Evolutionary conservation across 2,329 filamentous ascomycete species (phyloP), one percentile per base, ranked within the genome.

Genomic region (Cytospora leucostoma): DNA sequence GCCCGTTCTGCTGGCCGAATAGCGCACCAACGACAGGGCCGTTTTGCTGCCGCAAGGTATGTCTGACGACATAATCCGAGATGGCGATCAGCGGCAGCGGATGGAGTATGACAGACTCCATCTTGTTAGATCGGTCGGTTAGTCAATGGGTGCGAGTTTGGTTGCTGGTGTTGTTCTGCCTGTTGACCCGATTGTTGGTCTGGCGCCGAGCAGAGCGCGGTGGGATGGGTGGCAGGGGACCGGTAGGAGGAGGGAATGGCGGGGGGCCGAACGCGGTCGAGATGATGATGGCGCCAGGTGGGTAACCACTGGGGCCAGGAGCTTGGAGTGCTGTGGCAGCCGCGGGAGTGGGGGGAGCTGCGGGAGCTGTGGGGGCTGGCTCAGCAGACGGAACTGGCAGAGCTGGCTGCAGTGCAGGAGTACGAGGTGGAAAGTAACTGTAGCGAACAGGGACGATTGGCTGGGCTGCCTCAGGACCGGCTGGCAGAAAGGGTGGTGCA

Each of bases 71-170:
- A 75, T 96, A 96, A 77, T 99, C 95, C 70, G 94, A 97, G 71
- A 99, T 95, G 68, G 91, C 96, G 77, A 99, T 91, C 68, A 98
- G 89, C 59, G 97, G 93, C 56, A 99, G 88, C 33, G 95, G 95
- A 72, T 99, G 95, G 19, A 99, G 86, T 70, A 93, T 87, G 40
- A 59, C 64, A 37, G 62, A 59, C 57, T 64, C 61, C 64, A 66
- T 66, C 5, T 40, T 53, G 50, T 27, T 15, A 19, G 21, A 33
- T n/a, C 35, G 37, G 37, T n/a, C 11, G n/a, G 5, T 7, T 2
- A 35, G 10, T 32, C 37, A 57, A 27, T 15, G 32, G 40, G 47
- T 55, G n/a, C 19, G 13, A 54, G n/a, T 12, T 10, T 11, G 51
- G n/a, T n/a, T 32, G 11, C 17, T 37, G 33, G 13, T 32, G 50